Conservation (phyloP, 306 rosid species). For the Casuarina cunninghamiana region DNA sequence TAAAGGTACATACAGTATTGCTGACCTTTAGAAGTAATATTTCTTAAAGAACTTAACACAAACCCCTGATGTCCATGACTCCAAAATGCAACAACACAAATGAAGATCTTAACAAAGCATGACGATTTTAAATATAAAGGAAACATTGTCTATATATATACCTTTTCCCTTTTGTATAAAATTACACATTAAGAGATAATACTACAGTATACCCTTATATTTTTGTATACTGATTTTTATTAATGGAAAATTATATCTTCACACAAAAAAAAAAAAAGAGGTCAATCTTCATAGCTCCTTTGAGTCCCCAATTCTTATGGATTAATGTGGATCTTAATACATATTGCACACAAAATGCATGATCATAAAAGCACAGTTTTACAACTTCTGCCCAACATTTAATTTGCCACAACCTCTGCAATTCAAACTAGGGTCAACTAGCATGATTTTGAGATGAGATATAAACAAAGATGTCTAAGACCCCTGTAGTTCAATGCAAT, state of each 20-base stretch:
- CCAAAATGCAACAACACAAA: background rate
- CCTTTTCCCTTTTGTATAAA: background rate
- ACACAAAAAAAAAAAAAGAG: too few relatives aligned
- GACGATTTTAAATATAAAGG: background rate
- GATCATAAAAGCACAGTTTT: background rate
- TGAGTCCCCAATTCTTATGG: background rate
- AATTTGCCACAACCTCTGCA: background rate
- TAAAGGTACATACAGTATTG: background rate
- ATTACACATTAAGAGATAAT: background rate
- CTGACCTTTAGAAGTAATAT: background rate
- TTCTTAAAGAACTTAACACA: background rate
- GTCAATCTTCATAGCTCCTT: background rate
- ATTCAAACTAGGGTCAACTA: background rate
- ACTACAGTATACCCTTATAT: too few relatives aligned
- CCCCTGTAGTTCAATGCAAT: background rate
- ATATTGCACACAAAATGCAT: background rate
- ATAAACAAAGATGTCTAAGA: background rate
- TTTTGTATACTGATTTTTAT: too few relatives aligned
- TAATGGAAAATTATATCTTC: too few relatives aligned
- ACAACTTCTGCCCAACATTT: too few relatives aligned
- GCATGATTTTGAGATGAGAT: background rate
- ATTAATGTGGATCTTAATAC: background rate
- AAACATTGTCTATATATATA: background rate
- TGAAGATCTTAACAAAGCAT: background rate
- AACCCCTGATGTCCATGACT: background rate